phyloP scores from a whole-genome alignment of 768 basidiomycete species.

The Pisolithus orientalis region DNA sequence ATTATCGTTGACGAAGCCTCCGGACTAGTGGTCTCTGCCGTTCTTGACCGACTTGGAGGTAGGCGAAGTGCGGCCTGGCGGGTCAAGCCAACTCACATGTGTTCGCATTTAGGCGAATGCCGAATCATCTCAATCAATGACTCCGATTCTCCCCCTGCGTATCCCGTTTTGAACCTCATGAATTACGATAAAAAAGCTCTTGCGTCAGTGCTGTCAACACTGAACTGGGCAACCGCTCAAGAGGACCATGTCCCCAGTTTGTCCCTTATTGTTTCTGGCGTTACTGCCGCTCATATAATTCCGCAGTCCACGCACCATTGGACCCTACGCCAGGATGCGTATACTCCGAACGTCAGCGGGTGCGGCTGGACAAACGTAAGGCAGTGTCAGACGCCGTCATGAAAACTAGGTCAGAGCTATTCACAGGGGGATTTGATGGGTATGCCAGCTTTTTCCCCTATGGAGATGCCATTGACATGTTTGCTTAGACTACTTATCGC shows the following conservation, averaged over 20 bases:
- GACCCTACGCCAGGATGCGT: conserved; percentile 53
- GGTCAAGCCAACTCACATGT: conserved; percentile 1
- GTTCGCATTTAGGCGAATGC: conserved; percentile 56
- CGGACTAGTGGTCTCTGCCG: conserved; percentile 78
- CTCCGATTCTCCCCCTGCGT: conserved; percentile 88
- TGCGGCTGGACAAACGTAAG: conserved; percentile 72
- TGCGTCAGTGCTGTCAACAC: conserved; percentile 50
- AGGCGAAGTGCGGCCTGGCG: conserved; percentile 10
- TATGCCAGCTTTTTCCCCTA: conserved; percentile 22
- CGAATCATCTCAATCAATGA: conserved; percentile 80
- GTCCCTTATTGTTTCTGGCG: conserved; percentile 8
- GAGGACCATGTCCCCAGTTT: conserved; percentile 66
- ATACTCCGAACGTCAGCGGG: conserved; percentile 67
- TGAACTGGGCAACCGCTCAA: conserved; percentile 91
- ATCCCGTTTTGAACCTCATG: conserved; percentile 77
- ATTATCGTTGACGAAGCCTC: conserved; percentile 89
- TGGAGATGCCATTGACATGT: background rate
- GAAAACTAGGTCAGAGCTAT: conserved; percentile 70
- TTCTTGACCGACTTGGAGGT: conserved; percentile 87
- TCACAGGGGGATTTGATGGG: conserved; percentile 87
- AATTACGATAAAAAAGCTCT: conserved; percentile 63
- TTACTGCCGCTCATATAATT: conserved; percentile 3
- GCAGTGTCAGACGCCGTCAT: conserved; percentile 55
- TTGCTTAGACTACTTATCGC: conserved; percentile 64
- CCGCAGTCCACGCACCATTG: conserved; percentile 50